These are phyloP conservation scores for Cephaloascus albidus DNA, from an alignment of 805 yeast genomes.

Conservation along the genomic window DNA sequence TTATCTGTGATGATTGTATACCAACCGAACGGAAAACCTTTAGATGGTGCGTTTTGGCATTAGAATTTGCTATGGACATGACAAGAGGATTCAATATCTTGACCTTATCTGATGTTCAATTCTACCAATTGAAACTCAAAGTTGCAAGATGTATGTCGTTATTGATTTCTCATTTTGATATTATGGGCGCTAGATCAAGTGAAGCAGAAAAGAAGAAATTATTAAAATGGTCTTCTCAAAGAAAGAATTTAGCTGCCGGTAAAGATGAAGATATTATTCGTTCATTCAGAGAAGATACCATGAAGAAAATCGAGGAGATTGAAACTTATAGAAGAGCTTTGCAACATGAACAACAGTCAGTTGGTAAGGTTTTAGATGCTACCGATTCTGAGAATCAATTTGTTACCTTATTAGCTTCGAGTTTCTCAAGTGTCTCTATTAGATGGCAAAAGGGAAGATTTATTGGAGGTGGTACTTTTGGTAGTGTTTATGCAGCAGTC, in stretches of 20 bases:
- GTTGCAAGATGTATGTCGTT: slow-evolving; percentile 94
- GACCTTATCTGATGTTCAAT: slow-evolving; percentile 70
- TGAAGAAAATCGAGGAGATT: slow-evolving; percentile 53
- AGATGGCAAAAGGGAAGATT: slow-evolving; percentile 96
- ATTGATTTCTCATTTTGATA: slow-evolving; percentile 90
- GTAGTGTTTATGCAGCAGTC: slow-evolving; percentile 85
- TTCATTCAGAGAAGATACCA: slow-evolving; percentile 57
- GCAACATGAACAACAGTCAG: slow-evolving; percentile 37
- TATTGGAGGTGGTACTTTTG: slow-evolving; percentile 94
- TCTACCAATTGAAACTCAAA: slow-evolving; percentile 58
- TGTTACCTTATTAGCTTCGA: slow-evolving; percentile 77
- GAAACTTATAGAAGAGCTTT: slow-evolving; percentile 45
- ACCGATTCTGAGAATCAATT: slow-evolving; percentile 82
- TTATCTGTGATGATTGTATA: slow-evolving; percentile 87
- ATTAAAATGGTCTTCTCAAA: slow-evolving; percentile 42
- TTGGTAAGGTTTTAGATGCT: slow-evolving; percentile 87
- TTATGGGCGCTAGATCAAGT: slow-evolving; percentile 93
- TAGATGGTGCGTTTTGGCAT: slow-evolving; percentile 91
- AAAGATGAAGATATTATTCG: slow-evolving; percentile 29
- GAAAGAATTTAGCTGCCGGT: slow-evolving; percentile 39
- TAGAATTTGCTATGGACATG: slow-evolving; percentile 93
- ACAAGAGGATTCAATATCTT: slow-evolving; percentile 85
- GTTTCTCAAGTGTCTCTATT: slow-evolving; percentile 81
- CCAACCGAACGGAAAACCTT: slow-evolving; percentile 89
- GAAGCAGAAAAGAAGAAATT: slow-evolving; percentile 51